Evolutionary conservation across 495 filamentous ascomycete species (phyloP), one percentile per base, ranked within the genome.

Genomic region (Bacidia rubella): DNA sequence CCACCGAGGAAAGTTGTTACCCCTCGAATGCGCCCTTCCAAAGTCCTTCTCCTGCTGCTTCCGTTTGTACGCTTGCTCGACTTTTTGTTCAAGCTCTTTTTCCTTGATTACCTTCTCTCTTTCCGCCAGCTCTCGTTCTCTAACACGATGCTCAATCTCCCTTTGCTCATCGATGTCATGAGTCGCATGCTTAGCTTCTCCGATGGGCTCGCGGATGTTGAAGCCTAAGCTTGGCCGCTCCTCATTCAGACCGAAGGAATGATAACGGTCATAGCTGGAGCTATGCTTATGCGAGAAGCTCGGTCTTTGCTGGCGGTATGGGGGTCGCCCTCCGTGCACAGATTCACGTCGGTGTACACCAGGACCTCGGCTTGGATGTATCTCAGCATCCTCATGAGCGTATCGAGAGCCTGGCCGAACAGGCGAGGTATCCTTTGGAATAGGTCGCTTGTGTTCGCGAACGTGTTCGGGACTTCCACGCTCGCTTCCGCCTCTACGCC

Each of bases 141-240:
- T 53, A 23, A 42, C 17, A 17, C 12, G 41, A 20, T 20, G 7
- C 17, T 44, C 7, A 44, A 25, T 19, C 11, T 17, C 20, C 15
- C 48, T 49, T 11, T 54, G 43, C 24, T 54, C 27, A 19, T 40
- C 38, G 29, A 9, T 23, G 25, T 44, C 39, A 47, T 23, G 40
- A 9, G 21, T 23, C 12, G 25, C 41, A 25, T 27, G 51, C 19
- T 19, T 20, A n/a, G 15, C 5, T 5, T 35, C 29, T 5, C 29
- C 29, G 29, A 35, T 35, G 5, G 7, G 29, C 29, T 35, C 29
- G 7, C 5, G 5, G 5, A 15, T 7, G 7, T 44, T 17, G 9
- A 44, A 44, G 41, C 41, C 41, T 22, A 44, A 9, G 9, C 9
- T n/a, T 20, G 41, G 12, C 7, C 25, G 32, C 15, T 26, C 47